phyloP scores from a whole-genome alignment of 2,329 filamentous ascomycete genomes.

The Cytospora chrysosperma region DNA sequence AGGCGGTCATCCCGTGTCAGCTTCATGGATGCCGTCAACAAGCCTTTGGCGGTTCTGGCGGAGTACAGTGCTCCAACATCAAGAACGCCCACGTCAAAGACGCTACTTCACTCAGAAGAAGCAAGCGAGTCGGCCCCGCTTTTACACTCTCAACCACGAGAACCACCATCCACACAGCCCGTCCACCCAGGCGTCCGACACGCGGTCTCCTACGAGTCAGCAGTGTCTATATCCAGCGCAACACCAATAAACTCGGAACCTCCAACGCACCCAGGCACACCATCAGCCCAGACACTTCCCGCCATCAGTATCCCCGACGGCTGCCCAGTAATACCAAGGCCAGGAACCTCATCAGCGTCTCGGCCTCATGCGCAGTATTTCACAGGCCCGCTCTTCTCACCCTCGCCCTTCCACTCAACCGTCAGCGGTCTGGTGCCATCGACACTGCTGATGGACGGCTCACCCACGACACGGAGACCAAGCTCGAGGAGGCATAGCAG shows the following conservation, averaged over 20 bases:
- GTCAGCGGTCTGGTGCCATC: constrained; percentile 59
- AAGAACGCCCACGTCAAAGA: constrained; percentile 32
- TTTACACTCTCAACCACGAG: constrained; percentile 46
- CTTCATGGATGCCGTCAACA: constrained; percentile 40
- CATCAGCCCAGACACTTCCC: constrained; percentile 13
- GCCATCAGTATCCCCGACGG: constrained; percentile 13
- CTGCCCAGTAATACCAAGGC: constrained; percentile 33
- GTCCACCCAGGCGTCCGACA: constrained; percentile 38
- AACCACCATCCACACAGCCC: constrained; percentile 34
- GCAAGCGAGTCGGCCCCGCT: constrained; percentile 40
- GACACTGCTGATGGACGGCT: constrained; percentile 47
- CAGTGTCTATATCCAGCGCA: constrained; percentile 30
- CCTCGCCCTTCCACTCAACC: constrained; percentile 59
- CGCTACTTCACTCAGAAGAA: constrained; percentile 31
- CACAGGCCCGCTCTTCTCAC: constrained; percentile 54
- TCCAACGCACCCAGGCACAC: constrained; percentile 30
- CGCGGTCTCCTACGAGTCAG: constrained; percentile 36
- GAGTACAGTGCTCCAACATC: constrained; percentile 38
- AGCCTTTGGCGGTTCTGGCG: constrained; percentile 37
- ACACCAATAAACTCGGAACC: constrained; percentile 33
- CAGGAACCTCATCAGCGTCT: constrained; percentile 31
- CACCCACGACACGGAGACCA: constrained; percentile 40
- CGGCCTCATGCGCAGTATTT: constrained; percentile 40
- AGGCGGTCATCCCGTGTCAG: constrained; percentile 50
- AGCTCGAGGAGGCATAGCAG: constrained; percentile 48